These are phyloP conservation scores for Cladophialophora exuberans DNA, from an alignment of 2,329 filamentous ascomycete species.

Conservation along the genomic window DNA sequence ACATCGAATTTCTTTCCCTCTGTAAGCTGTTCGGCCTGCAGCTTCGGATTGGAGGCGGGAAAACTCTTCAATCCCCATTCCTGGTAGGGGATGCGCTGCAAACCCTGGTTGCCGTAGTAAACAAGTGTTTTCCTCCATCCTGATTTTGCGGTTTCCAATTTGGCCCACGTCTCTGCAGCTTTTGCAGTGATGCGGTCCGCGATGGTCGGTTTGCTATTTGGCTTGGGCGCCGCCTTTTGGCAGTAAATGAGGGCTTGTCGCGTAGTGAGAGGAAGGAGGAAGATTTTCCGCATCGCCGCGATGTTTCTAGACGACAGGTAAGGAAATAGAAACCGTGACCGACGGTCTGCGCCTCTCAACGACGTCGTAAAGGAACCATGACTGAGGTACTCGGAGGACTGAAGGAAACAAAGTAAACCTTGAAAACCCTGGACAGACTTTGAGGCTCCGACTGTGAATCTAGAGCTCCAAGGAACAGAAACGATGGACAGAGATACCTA, in stretches of 20 bases:
- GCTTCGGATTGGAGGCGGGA: conserved; percentile 73
- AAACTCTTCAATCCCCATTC: conserved; percentile 98
- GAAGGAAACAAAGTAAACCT: not conserved
- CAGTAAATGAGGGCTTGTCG: conserved; percentile 90
- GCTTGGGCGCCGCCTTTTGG: conserved; percentile 68
- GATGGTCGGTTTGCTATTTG: conserved; percentile 58
- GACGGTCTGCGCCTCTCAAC: conserved; percentile 2
- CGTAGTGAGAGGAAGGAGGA: conserved; percentile 90
- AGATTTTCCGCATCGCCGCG: conserved; percentile 75
- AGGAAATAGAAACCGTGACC: conserved; percentile 8
- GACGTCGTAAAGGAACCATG: conserved; percentile 26
- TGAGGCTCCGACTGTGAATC: too few species aligned
- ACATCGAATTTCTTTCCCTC: conserved; percentile 71
- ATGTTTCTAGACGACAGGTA: not conserved
- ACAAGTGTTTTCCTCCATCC: conserved; percentile 91
- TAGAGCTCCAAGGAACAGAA: too few species aligned
- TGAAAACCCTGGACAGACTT: not conserved
- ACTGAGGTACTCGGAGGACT: conserved; percentile 11
- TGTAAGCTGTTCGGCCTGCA: conserved; percentile 65
- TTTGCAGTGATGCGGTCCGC: conserved; percentile 72
- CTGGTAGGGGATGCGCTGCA: conserved; percentile 88
- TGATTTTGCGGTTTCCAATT: conserved; percentile 81
- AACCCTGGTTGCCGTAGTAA: conserved; percentile 79
- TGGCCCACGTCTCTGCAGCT: conserved; percentile 76
- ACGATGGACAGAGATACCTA: too few species aligned